A percentile compares a stretch with the other conserved stretches of the same genome.
Conservation (phyloP, 768 basidiomycete genomes). For the Postia placenta region DNA sequence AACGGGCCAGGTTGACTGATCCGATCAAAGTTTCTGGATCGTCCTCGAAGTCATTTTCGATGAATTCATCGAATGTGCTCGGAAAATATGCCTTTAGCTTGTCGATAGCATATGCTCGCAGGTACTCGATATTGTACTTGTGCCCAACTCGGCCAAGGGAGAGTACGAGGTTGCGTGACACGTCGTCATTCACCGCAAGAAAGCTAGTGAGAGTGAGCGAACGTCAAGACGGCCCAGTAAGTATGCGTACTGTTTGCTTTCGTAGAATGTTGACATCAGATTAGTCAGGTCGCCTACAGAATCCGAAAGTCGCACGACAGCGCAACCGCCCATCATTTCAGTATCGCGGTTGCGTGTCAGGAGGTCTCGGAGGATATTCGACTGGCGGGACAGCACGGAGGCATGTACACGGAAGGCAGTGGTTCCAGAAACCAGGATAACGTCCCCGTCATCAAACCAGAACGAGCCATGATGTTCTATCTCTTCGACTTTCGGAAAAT, state of each 20-base stretch:
- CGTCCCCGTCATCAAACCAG: constrained; percentile 15
- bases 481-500: neutral
- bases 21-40: neutral
- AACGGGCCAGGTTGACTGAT: constrained; percentile 8
- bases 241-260: neutral
- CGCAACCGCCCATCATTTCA: constrained; percentile 12
- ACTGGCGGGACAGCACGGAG: constrained; percentile 3
- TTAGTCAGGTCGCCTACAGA: neutral
- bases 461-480: neutral
- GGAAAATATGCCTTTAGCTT: neutral
- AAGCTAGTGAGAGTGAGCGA: no score
- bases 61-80: neutral
- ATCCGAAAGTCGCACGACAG: constrained; percentile 11
- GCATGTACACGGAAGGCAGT: constrained; percentile 9
- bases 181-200: neutral
- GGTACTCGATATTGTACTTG: constrained; percentile 4
- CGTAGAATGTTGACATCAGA: neutral
- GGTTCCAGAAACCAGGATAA: constrained; percentile 8
- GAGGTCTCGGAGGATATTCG: constrained; percentile 12
- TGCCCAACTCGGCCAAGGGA: neutral
- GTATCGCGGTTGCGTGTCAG: neutral
- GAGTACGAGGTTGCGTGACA: neutral
- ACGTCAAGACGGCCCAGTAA: no score
- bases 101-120: neutral
- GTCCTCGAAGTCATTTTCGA: neutral